Base-by-base conservation (phyloP, 2,329 filamentous ascomycete species). In the Calonectria crousiana region DNA sequence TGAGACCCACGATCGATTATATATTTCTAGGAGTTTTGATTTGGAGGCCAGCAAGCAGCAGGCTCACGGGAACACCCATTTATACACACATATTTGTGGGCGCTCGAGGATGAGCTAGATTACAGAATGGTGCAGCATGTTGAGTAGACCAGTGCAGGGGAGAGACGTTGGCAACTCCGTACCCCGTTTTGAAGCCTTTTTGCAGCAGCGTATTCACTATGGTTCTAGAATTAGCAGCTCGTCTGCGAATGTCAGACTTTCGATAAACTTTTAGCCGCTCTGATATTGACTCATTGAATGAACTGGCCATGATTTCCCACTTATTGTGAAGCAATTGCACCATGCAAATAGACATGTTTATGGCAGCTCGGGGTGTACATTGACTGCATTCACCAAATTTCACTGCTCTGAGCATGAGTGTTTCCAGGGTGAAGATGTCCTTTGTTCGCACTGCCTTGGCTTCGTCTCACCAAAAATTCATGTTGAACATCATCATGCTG, bases 1-100 rank as follows among this genome's bases (percentile, higher is more conserved):
- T 32, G 77, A 79, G 60, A 71, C 68, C 23, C 67, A 80, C 41
- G 78, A 78, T 62, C 41, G 78, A 78, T 62, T 62, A n/a, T 69
- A 34, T 30, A 60, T 75, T 70, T 60, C 66, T 73, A 41, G 78
- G 76, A 78, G 78, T 79, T 78, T 74, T 73, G 56, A 72, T 34
- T 65, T 53, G 72, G 23, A 69, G 66, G 32, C 56, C 56, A 62
- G 20, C 30, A 30, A 34, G 69, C 13, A 26, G 67, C 13, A 26
- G 67, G 56, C 36, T 32, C 41, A 14, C 53, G 41, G 34, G 38
- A 28, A 66, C 32, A 66, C 73, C 56, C 60, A n/a, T 65, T 30
- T 65, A 32, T 65, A 75, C 75, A 75, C 38, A 77, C 71, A n/a
- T 74, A 67, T 67, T 74, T 32, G 51, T 38, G 32, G 51, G 49